A percentile compares a stretch with the other conserved stretches of the same genome.
These are phyloP conservation scores for Starmerella bombi DNA, from an alignment of 805 yeast species.

Conservation along the genomic window DNA sequence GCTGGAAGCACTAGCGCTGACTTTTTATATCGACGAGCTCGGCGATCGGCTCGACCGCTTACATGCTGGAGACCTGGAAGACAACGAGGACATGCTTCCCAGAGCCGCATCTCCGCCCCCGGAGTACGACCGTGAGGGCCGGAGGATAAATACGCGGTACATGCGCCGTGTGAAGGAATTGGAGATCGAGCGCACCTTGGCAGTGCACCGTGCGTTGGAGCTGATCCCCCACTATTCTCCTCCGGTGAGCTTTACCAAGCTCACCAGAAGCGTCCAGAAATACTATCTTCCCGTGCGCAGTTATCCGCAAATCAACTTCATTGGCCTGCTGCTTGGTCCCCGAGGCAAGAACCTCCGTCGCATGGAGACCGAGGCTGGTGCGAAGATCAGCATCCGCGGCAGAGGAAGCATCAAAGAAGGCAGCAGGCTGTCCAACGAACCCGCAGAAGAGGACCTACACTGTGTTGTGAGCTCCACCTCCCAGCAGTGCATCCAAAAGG, in stretches of 20 bases:
- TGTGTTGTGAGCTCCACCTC: constrained; percentile 75
- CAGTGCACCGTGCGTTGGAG: constrained; percentile 63
- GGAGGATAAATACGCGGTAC: constrained; percentile 75
- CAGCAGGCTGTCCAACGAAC: constrained; percentile 28
- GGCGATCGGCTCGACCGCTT: constrained; percentile 37
- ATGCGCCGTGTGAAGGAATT: constrained; percentile 44
- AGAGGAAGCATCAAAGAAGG: constrained; percentile 95
- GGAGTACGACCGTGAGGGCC: constrained; percentile 68
- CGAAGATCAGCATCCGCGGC: constrained; percentile 82
- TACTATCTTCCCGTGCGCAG: constrained; percentile 72
- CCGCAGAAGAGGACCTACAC: constrained; percentile 70
- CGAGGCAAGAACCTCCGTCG: constrained; percentile 80
- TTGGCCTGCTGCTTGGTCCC: constrained; percentile 85
- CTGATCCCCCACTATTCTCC: constrained; percentile 65
- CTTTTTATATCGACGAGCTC: constrained; percentile 69
- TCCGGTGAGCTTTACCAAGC: constrained; percentile 62
- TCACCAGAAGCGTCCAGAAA: constrained; percentile 65
- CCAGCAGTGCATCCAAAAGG: constrained; percentile 61
- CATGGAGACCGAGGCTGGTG: constrained; percentile 75
- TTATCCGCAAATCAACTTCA: constrained; percentile 83
- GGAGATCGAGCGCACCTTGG: constrained; percentile 65
- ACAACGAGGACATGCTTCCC: constrained; percentile 38
- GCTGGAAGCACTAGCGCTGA: constrained; percentile 49
- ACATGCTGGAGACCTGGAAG: not conserved
- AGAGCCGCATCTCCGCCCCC: constrained; percentile 87